Base-by-base conservation (phyloP, 345 rosid genomes). In the Populus pruinosa region DNA sequence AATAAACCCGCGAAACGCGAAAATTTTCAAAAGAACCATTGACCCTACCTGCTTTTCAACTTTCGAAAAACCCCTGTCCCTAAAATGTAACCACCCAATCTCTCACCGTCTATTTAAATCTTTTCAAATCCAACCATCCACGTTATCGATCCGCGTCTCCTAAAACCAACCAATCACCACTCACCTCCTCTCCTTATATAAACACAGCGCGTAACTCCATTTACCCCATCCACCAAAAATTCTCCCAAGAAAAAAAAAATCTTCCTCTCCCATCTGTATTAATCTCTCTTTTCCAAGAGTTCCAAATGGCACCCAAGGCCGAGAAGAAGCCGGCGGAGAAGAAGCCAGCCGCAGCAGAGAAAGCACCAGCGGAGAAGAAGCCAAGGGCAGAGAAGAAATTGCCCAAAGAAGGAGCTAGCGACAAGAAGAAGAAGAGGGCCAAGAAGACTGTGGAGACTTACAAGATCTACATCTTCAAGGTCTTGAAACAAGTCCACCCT, bases 391-490 rank as follows among this genome's bases (percentile, higher is more conserved):
- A 76, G 79, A 80, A 80, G 73, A 76, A 76, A 47, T 64, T 80
- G 14, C 83, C 83, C 1, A 76, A 80, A 39, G 83, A 80, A 70
- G 83, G 76, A 17, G 75, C 49, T 8, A 5, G 5, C 18, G 82
- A 70, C 4, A 71, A 80, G 71, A 76, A 80, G 83, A 80, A 65
- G 62, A 80, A 76, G 83, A 80, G 2, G 62, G 0, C 69, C 2
- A 80, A 80, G 83, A 80, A 71, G 79, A 80, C 63, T 72, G 76
- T 80, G 20, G 82, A 79, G 73, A 79, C 82, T 0, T 79, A 80
- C 72, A 80, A 76, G 79, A 80, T 80, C 21, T 71, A 76, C 64
- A 80, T 76, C 29, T 80, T 80, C 73, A 80, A 80, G 73, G 83
- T 76, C 0, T 39, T 80, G 72, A 76, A 80, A 67, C 79, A 80